Evolutionary conservation across 495 filamentous ascomycete genomes (phyloP).

Genomic region (Elasticomyces elasticus): DNA sequence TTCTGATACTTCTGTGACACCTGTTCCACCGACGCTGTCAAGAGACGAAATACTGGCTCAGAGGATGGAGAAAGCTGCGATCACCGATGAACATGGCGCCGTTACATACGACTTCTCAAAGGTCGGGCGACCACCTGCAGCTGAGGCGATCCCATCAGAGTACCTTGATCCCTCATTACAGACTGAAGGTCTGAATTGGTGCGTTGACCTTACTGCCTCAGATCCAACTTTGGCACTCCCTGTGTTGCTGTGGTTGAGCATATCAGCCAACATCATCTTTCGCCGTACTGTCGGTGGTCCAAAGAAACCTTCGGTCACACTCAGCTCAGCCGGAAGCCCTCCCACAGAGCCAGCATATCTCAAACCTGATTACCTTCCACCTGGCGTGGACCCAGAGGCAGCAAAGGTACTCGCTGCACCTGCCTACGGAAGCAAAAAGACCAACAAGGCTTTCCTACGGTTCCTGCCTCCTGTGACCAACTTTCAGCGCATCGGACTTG

Average conservation of each 20-base stretch:
- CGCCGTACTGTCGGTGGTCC: constrained; percentile 28
- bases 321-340: no score
- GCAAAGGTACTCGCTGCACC: not conserved
- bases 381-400: not conserved
- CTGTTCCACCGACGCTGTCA: not conserved
- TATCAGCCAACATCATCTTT: constrained; percentile 43
- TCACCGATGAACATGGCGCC: not conserved
- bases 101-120: not conserved
- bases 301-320: not conserved
- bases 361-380: not conserved
- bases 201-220: constrained; percentile 58
- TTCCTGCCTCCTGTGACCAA: constrained; percentile 4
- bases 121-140: not conserved
- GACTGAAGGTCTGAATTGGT: constrained; percentile 70
- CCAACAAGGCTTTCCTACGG: not conserved
- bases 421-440: not conserved
- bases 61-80: not conserved
- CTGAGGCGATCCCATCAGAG: constrained; percentile 14
- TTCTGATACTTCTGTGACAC: not conserved
- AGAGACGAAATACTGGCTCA: not conserved
- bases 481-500: constrained; percentile 1
- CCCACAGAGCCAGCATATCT: not conserved
- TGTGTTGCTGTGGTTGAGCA: constrained; percentile 11
- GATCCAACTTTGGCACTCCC: constrained; percentile 66
- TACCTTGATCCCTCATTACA: constrained; percentile 47